phyloP scores from a whole-genome alignment of 345 rosid genomes.

The Excoecaria cochinchinensis region DNA sequence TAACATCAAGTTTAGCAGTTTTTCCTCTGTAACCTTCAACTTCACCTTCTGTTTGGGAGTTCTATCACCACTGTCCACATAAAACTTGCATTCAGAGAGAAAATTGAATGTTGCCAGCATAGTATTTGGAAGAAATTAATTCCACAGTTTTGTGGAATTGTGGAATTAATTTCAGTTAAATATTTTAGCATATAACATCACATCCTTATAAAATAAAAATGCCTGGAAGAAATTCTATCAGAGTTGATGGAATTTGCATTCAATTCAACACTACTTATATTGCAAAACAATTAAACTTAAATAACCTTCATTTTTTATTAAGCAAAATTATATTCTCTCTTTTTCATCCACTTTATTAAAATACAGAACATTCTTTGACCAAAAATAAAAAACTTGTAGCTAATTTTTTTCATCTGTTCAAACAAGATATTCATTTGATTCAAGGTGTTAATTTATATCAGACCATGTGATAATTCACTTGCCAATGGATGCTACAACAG shows the following conservation, averaged over 20 bases:
- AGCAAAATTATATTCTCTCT: neutral
- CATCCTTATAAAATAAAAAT: neutral
- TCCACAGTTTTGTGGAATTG: neutral
- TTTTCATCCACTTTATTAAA: neutral
- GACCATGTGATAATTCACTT: neutral
- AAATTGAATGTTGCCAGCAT: neutral
- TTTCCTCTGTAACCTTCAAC: slow-evolving; percentile 96
- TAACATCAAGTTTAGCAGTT: slow-evolving; percentile 85
- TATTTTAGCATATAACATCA: neutral
- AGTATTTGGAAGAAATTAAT: neutral
- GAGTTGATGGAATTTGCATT: slow-evolving; percentile 3
- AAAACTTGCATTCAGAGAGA: slow-evolving; percentile 12
- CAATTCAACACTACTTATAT: neutral
- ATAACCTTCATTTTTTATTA: neutral
- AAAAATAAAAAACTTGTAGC: neutral
- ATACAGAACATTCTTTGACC: neutral
- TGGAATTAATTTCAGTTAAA: neutral
- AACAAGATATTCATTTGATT: neutral
- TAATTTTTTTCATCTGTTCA: neutral
- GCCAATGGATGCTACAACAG: neutral
- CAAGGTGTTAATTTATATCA: neutral
- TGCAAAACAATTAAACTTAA: neutral
- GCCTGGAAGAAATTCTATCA: neutral
- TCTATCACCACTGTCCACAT: slow-evolving; percentile 82
- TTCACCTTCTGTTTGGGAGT: slow-evolving; percentile 99